Percentiles rank a stretch among this genome's conserved stretches.
Conservation (phyloP, 2,329 filamentous ascomycete genomes). For the Fusarium sp. region DNA sequence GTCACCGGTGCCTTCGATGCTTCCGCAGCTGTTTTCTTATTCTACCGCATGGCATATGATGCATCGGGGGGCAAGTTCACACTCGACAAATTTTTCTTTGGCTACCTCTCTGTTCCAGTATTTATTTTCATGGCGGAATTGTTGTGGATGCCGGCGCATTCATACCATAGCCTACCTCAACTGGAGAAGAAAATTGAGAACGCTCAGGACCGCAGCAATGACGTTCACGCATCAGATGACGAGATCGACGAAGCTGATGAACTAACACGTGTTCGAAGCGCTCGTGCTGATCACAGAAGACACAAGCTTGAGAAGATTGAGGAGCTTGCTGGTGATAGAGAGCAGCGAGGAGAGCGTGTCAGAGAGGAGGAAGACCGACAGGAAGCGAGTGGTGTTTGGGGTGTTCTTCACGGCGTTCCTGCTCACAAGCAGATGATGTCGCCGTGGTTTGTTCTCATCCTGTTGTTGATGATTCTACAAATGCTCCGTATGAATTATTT, state of each 20-base stretch:
- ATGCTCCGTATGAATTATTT: constrained; percentile 78
- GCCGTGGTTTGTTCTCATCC: constrained; percentile 79
- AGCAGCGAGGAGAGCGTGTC: constrained; percentile 67
- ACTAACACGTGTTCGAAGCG: constrained; percentile 56
- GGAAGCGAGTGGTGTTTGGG: constrained; percentile 75
- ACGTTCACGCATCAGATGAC: constrained; percentile 67
- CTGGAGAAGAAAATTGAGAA: constrained; percentile 57
- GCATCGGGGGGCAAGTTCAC: constrained; percentile 57
- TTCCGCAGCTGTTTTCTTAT: constrained; percentile 80
- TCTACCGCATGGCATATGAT: constrained; percentile 79
- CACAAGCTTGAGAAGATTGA: constrained; percentile 73
- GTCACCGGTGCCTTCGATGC: constrained; percentile 86
- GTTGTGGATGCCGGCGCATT: constrained; percentile 55
- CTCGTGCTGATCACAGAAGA: constrained; percentile 65
- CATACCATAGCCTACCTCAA: constrained; percentile 56
- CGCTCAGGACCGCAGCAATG: constrained; percentile 53
- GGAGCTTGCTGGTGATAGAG: constrained; percentile 68
- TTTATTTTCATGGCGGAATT: constrained; percentile 55
- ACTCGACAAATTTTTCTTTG: constrained; percentile 57
- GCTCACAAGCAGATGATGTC: constrained; percentile 74
- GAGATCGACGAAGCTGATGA: constrained; percentile 62
- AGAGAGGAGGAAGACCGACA: constrained; percentile 70
- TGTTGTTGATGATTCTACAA: constrained; percentile 71
- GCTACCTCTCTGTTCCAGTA: constrained; percentile 53
- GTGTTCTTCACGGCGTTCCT: constrained; percentile 75